These are phyloP conservation scores for Coprinellus micaceus DNA, from an alignment of 768 basidiomycete species.

Conservation along the genomic window DNA sequence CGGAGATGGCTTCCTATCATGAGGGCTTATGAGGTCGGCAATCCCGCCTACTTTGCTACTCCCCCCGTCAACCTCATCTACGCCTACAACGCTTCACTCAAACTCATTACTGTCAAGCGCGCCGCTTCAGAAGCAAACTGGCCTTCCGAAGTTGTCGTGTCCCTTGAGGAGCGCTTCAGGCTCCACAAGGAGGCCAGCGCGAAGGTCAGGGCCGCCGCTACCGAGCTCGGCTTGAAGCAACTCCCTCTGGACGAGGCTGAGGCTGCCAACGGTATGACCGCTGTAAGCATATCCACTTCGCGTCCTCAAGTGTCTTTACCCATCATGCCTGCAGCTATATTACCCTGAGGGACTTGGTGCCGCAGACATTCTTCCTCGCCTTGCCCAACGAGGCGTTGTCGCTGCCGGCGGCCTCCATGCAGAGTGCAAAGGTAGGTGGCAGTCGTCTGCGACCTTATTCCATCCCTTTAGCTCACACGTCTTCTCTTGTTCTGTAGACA, in stretches of 20 bases:
- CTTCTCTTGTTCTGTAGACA: conserved; percentile 41
- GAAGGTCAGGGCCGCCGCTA: conserved; percentile 65
- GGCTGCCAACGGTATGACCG: conserved; percentile 94
- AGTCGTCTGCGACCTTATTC: background rate
- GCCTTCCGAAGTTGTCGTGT: conserved; percentile 3
- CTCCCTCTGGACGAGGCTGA: conserved; percentile 59
- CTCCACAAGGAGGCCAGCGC: conserved; percentile 67
- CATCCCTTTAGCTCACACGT: background rate
- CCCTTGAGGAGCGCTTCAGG: conserved; percentile 71
- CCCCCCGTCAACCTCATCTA: conserved; percentile 94
- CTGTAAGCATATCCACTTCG: conserved; percentile 40
- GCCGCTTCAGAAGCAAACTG: background rate
- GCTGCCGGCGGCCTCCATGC: conserved; percentile 88
- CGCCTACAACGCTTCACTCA: conserved; percentile 81
- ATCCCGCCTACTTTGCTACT: conserved; percentile 89
- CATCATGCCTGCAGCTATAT: conserved; percentile 49
- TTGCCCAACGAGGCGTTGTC: conserved; percentile 69
- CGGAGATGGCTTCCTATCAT: conserved; percentile 87
- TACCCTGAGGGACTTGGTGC: conserved; percentile 80
- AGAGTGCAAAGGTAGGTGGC: conserved; percentile 66
- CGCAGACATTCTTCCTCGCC: conserved; percentile 70
- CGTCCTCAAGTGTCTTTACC: background rate
- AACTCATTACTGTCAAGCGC: conserved; percentile 49
- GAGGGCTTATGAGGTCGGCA: conserved; percentile 84
- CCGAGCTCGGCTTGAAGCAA: conserved; percentile 66